phyloP scores from a whole-genome alignment of 75 land plant species.

The Larix kaempferi region DNA sequence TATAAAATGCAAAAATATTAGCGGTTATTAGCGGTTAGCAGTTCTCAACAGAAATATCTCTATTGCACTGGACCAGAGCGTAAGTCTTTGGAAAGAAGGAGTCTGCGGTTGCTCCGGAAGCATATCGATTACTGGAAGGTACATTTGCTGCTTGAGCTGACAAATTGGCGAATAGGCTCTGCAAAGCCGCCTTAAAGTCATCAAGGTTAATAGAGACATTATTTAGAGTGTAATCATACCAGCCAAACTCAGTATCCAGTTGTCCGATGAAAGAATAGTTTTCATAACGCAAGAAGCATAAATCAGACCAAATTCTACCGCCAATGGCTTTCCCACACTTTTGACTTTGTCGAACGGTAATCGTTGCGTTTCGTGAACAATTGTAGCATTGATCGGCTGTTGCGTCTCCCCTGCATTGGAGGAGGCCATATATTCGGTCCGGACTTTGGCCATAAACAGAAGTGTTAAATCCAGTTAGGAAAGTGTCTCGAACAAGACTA shows the following conservation, averaged over 20 bases:
- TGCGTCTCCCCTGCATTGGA: conserved; percentile 1
- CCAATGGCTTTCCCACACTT: background rate
- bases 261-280: background rate
- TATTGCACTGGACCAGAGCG: background rate
- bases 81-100: background rate
- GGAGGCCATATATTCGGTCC: background rate
- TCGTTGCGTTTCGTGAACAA: background rate
- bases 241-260: background rate
- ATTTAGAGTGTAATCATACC: background rate
- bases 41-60: background rate
- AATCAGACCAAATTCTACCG: background rate
- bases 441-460: background rate
- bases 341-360: background rate
- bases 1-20: background rate
- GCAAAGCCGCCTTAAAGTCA: background rate
- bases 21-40: background rate
- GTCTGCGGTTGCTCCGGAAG: background rate
- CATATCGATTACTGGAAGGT: background rate
- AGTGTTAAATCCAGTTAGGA: background rate
- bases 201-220: background rate
- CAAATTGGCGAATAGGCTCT: background rate
- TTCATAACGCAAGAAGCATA: background rate
- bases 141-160: background rate
- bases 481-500: no score
- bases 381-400: background rate